A percentile compares a stretch with the other conserved stretches of the same genome.
Evolutionary conservation across 139 green algal genomes (phyloP).

Genomic region (Micractinium conductrix): DNA sequence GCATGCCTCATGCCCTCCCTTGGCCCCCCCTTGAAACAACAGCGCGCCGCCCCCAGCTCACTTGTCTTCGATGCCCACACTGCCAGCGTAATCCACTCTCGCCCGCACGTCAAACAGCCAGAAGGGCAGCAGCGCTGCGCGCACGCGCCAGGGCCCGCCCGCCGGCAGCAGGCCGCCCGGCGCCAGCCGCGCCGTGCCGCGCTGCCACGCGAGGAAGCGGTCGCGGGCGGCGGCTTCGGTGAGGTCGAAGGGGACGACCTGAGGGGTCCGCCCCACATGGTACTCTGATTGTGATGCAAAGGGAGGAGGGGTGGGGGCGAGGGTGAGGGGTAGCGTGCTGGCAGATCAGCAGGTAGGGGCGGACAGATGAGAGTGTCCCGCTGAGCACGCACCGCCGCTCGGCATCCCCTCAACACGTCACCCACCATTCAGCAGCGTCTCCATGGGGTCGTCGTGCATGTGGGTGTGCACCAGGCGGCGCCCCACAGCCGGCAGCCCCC

Average conservation of each 20-base stretch:
- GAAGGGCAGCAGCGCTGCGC: constrained; percentile 55
- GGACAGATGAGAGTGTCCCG: neutral
- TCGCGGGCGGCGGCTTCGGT: neutral
- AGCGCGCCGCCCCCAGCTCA: too few species aligned
- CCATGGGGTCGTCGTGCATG: neutral
- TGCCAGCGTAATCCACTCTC: constrained; percentile 32
- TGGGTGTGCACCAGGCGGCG: too few species aligned
- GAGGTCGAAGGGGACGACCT: constrained; percentile 31
- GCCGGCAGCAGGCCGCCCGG: constrained; percentile 38
- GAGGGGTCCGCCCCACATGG: neutral
- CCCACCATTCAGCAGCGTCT: neutral
- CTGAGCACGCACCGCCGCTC: neutral
- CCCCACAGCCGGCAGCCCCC: neutral
- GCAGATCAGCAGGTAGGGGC: neutral
- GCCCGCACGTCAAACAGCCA: constrained; percentile 59
- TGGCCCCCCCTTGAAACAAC: neutral
- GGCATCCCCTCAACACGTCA: too few species aligned
- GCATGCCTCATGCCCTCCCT: neutral
- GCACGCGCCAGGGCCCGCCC: constrained; percentile 26
- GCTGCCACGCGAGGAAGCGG: constrained; percentile 33
- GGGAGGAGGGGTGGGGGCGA: neutral
- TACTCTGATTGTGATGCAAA: constrained; percentile 25
- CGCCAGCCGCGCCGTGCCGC: constrained; percentile 21
- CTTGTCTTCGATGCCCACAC: neutral
- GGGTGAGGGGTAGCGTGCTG: neutral